Evolutionary conservation across 23 red algal genomes (phyloP), one percentile per base, ranked within the genome.

Genomic region (Gracilaria domingensis): DNA sequence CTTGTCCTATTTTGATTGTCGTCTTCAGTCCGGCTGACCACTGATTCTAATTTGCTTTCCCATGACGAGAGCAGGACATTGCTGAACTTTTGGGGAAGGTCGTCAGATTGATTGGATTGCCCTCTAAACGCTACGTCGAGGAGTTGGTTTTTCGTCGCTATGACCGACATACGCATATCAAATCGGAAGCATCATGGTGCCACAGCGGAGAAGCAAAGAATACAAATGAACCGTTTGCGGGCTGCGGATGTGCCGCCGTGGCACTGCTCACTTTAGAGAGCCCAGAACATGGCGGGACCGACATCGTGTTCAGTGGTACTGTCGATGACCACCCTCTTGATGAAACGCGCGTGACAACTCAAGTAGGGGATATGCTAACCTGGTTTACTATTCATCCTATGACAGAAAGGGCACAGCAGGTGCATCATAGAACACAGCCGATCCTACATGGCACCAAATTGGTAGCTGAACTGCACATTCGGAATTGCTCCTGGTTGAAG

Each of bases 331-430:
- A 50, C 6, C 35, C 12, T 30, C 6, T 23, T 0, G 30, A 49
- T 6, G 45, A 45, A 51, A 49, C 50, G 38, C 42, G 21, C 38
- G 72, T 45, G 40, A 51, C 72, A 29, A 8, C 72, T 4, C 30
- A 77, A 51, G 72, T 13, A 8, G 72, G 72, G 26, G 72, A 77
- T 20, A 49, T 77, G 72, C 26, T 77, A 49, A 20, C 72, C 0
- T 77, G 72, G 72, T 77, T 49, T 51, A 26, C 50, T 8, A 50
- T 77, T 4, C 72, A 77, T 11, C 72, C 72, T 5, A 77, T 77
- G 72, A 77, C 72, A 30, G 64, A 69, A 37, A 36, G 8, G 8
- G 64, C 20, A 37, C 64, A 69, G 18, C 32, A 12, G 3, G 18
- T 69, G 38, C 7, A 8, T 7, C 30, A 69, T 12, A 4, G 26